Evolutionary conservation across 192 early-diverging fungal genomes (phyloP).

Genomic region (Podila minutissima): DNA sequence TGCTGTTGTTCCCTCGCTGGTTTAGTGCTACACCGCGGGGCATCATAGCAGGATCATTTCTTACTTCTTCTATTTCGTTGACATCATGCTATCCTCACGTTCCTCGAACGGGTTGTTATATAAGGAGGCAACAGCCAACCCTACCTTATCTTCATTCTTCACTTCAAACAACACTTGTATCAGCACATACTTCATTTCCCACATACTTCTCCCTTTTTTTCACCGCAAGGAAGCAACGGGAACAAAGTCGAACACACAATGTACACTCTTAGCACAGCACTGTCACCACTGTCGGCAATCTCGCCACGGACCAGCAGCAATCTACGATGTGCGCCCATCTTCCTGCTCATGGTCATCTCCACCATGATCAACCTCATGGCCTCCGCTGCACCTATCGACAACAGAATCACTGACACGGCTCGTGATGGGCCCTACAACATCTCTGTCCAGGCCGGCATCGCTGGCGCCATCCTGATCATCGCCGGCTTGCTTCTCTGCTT

Average conservation of each 20-base stretch:
- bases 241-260: not conserved
- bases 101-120: not conserved
- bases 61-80: not conserved
- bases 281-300: not conserved
- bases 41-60: too few species aligned
- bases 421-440: slow-evolving; percentile 38
- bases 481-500: slow-evolving; percentile 57
- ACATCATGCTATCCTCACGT: not conserved
- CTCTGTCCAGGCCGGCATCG: slow-evolving; percentile 47
- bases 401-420: not conserved
- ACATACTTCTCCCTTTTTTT: not conserved
- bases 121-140: not conserved
- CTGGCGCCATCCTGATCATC: slow-evolving; percentile 56
- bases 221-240: not conserved
- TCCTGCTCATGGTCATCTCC: slow-evolving; percentile 30
- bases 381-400: slow-evolving; percentile 23
- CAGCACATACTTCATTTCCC: not conserved
- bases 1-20: too few species aligned
- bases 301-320: slow-evolving; percentile 12
- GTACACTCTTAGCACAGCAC: not conserved
- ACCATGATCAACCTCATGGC: slow-evolving; percentile 35
- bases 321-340: slow-evolving; percentile 20
- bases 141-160: not conserved
- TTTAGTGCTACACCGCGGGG: too few species aligned
- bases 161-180: not conserved